Base-by-base conservation (phyloP, 352 stramenopile species). In the Phytopythium aichiense region DNA sequence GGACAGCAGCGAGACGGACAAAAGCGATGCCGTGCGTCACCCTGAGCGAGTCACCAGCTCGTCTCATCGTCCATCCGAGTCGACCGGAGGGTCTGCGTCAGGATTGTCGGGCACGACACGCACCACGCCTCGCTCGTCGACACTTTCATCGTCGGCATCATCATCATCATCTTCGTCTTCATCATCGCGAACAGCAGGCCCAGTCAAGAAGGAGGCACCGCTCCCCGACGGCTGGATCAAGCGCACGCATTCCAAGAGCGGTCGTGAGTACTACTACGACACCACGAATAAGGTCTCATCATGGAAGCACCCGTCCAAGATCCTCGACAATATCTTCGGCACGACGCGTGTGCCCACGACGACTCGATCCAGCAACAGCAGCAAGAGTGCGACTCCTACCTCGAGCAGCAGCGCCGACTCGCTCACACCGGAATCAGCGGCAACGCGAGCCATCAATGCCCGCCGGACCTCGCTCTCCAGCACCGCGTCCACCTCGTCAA, bases 181-280 rank as follows among this genome's bases (percentile, higher is more conserved):
- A 16, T 66, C 62, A n/a, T 74, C 67, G 7, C 22, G 37, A 38
- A 28, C 25, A 12, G 25, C 38, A 28, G 25, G 25, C 5, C 20
- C 60, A 11, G 69, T 65, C 1, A 61, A 67, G 16, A 86, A 88
- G 31, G 77, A 90, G 18, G 63, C 74, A 18, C 40, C 55, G 9
- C 66, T 91, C 4, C 83, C 81, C 1, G 77, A 88, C 0, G 83
- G 81, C 13, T 90, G 83, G 81, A 77, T 90, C 74, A 77, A 81
- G 48, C 76, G 76, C 33, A 89, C 77, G 12, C 83, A 92, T 67
- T 87, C 75, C 20, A 89, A 90, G 64, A 89, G 72, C 33, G 79
- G 83, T 3, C 71, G 77, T 12, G 77, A 84, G 65, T 91, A 92
- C 58, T 92, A 87, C 64, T 90, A 91, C 65, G 79, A 92, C 56